Conservation (phyloP, 2,329 filamentous ascomycete species). For the Neofusicoccum parvum region DNA sequence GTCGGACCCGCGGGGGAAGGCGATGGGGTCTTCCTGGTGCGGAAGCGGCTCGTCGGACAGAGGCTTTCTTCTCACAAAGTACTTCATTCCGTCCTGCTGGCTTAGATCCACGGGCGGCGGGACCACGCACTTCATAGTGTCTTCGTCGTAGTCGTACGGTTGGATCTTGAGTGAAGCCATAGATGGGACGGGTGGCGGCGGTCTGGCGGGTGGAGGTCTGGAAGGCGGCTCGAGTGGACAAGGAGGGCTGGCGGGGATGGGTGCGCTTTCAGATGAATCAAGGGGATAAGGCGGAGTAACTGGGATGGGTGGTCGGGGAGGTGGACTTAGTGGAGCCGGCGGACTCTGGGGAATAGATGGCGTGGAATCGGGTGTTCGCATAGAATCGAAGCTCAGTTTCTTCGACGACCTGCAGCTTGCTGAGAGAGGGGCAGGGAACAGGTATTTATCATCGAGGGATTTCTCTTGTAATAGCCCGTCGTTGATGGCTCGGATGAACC, state of each 20-base stretch:
- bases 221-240: neutral
- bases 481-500: constrained; percentile 36
- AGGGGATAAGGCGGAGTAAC: too few species aligned
- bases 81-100: constrained; percentile 12
- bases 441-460: constrained; percentile 21
- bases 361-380: neutral
- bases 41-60: neutral
- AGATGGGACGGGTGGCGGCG: neutral
- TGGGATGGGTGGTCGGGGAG: too few species aligned
- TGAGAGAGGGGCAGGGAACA: neutral
- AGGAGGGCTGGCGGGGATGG: neutral
- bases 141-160: neutral
- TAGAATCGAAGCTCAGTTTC: neutral
- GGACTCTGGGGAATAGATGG: neutral
- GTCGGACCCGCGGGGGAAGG: neutral
- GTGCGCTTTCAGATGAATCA: too few species aligned
- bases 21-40: neutral
- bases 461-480: constrained; percentile 33
- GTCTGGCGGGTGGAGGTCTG: neutral
- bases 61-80: neutral
- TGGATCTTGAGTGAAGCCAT: neutral
- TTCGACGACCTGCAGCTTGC: neutral
- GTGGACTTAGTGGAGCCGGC: neutral
- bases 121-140: neutral
- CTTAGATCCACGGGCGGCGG: constrained; percentile 7